Base-by-base conservation (phyloP, 805 yeast species). In the Brettanomyces naardenensis region DNA sequence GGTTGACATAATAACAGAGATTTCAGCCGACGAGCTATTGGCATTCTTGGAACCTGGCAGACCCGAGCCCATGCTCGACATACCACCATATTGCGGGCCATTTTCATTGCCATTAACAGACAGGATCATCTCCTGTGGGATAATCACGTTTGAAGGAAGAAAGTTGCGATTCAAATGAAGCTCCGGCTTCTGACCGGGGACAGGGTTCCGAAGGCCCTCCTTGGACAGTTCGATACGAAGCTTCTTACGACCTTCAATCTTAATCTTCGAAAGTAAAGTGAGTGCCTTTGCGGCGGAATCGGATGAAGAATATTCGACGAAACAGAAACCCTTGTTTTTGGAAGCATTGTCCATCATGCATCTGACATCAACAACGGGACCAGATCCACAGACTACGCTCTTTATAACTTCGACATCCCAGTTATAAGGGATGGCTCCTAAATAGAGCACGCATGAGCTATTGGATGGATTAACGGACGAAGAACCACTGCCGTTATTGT, bases 311-410 rank as follows among this genome's bases (percentile, higher is more conserved):
- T 75, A 79, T 54, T 79, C 85, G 21, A 79, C 71, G 49, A 79
- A 79, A 41, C 81, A 73, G 47, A 70, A 79, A n/a, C 83, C 83
- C 51, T 78, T 78, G 49, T 75, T 73, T 44, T 73, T 71, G 9
- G 78, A 75, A 9, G 70, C 71, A 51, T 66, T 65, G 52, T 75
- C 75, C 67, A 65, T 68, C 60, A 80, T 68, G 58, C 80, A 56
- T 46, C 85, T 68, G 6, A 81, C 80, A 44, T 78, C 85, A 13
- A 78, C 76, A 19, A 83, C 73, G 3, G 73, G 71, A 1, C 92
- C 92, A 7, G 83, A 68, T 1, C 89, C 89, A 38, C 83, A 78
- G 19, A 81, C 78, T 9, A 82, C 73, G 21, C 78, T 73, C 37
- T 76, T 72, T 26, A 82, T 64, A 13, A 69, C 73, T 36, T 73